Conservation (phyloP, 1,139 yeast species). For the Lizanozyma gosingica region DNA sequence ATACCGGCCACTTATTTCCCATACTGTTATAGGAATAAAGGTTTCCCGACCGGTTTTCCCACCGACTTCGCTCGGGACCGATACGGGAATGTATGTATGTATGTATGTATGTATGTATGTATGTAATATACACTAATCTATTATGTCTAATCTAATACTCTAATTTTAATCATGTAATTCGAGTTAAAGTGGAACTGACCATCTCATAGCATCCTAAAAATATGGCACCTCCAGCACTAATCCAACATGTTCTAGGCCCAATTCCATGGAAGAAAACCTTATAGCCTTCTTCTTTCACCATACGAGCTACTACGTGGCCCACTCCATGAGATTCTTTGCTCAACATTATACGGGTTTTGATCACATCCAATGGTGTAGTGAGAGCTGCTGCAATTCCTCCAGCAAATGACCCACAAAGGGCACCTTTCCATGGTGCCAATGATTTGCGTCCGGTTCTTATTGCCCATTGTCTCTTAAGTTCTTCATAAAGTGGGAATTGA, state of each 20-base stretch:
- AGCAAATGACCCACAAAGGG: slow-evolving; percentile 87
- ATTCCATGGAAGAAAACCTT: slow-evolving; percentile 69
- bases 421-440: slow-evolving; percentile 68
- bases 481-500: slow-evolving; percentile 91
- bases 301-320: slow-evolving; percentile 31
- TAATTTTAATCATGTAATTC: no score
- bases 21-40: no score
- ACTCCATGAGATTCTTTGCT: slow-evolving; percentile 43
- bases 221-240: slow-evolving; percentile 96
- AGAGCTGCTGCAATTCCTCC: slow-evolving; percentile 92
- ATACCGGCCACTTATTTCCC: no score
- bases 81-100: no score
- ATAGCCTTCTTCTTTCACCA: slow-evolving; percentile 59
- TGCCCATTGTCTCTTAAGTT: slow-evolving; percentile 54
- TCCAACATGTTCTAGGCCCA: slow-evolving; percentile 96
- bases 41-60: no score
- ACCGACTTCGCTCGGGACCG: no score
- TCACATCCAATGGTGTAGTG: slow-evolving; percentile 89
- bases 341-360: slow-evolving; percentile 88
- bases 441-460: slow-evolving; percentile 21
- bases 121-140: no score
- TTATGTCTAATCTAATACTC: no score
- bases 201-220: slow-evolving; percentile 90
- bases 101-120: no score
- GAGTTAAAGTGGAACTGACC: slow-evolving; percentile 28